Percentiles rank a stretch among this genome's conserved stretches.
Conservation (phyloP, 2,329 filamentous ascomycete species). For the Alternaria dauci region DNA sequence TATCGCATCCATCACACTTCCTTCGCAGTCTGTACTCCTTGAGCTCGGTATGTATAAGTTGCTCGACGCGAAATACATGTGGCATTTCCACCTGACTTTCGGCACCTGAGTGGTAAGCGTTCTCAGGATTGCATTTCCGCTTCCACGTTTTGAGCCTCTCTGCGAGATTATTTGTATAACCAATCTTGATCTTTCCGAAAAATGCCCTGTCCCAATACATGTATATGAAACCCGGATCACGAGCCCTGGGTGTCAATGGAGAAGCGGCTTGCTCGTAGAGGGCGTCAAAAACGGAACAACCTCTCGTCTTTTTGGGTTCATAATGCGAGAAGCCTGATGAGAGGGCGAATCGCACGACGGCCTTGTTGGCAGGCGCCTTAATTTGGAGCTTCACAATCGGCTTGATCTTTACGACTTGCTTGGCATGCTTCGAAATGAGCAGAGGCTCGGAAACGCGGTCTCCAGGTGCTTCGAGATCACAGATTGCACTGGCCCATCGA, state of each 20-base stretch:
- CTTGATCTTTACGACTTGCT: neutral
- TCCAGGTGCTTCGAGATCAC: neutral
- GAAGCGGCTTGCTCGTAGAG: neutral
- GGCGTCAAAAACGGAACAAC: neutral
- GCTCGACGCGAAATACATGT: slow-evolving; percentile 83
- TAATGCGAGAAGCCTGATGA: neutral
- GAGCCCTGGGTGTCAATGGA: slow-evolving; percentile 8
- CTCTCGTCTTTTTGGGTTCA: neutral
- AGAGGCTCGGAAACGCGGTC: neutral
- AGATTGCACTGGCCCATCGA: neutral
- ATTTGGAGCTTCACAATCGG: neutral
- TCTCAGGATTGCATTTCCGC: slow-evolving; percentile 10
- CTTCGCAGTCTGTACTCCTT: slow-evolving; percentile 62
- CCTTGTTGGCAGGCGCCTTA: neutral
- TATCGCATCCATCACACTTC: slow-evolving; percentile 76
- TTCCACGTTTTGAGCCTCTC: slow-evolving; percentile 22
- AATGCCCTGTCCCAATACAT: slow-evolving; percentile 24
- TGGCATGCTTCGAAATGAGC: neutral
- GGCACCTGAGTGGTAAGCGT: slow-evolving; percentile 11
- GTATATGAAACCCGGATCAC: slow-evolving; percentile 21
- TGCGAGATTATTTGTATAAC: slow-evolving; percentile 16
- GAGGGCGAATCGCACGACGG: neutral
- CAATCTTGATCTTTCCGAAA: slow-evolving; percentile 31
- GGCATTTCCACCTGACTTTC: slow-evolving; percentile 68
- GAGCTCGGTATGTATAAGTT: slow-evolving; percentile 85